phyloP scores from a whole-genome alignment of 257 asterid genomes.

The Salvia splendens region DNA sequence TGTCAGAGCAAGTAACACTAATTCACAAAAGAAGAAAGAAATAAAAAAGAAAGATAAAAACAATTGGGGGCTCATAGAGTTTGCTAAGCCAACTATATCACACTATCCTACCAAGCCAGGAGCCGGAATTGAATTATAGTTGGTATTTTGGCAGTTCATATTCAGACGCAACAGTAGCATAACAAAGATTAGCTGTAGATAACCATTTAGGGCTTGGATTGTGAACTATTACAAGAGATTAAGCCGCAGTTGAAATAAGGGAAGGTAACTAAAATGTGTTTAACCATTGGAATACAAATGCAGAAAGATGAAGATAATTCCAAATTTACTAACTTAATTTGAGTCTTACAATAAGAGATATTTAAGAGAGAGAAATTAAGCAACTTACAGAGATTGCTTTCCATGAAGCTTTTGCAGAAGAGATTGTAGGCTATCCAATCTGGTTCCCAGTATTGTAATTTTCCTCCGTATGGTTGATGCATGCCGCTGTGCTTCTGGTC shows the following conservation, averaged over 20 bases:
- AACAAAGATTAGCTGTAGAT: conserved; percentile 9
- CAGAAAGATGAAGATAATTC: conserved; percentile 11
- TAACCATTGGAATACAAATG: conserved; percentile 3
- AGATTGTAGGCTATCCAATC: conserved; percentile 73
- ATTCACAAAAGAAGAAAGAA: neutral
- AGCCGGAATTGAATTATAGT: conserved; percentile 7
- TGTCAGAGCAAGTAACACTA: neutral
- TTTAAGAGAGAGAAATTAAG: neutral
- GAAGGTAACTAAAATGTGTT: conserved; percentile 9
- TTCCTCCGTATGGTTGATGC: conserved; percentile 84
- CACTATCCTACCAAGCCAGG: conserved; percentile 1
- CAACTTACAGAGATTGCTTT: conserved; percentile 70
- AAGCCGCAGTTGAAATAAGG: conserved; percentile 4
- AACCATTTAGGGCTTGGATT: neutral
- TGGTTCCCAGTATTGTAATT: conserved; percentile 86
- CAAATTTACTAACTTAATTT: neutral
- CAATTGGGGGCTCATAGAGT: conserved; percentile 4
- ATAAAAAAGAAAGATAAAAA: neutral
- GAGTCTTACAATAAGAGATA: conserved; percentile 2
- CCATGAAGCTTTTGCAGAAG: conserved; percentile 61
- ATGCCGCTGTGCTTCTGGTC: conserved; percentile 85
- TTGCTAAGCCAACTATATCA: neutral
- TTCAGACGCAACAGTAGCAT: conserved; percentile 1
- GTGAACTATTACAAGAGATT: conserved; percentile 2
- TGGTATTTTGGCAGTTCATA: neutral